A percentile compares a stretch with the other conserved stretches of the same genome.
Conservation (phyloP, 805 yeast species). For the Blastobotrys parvus region DNA sequence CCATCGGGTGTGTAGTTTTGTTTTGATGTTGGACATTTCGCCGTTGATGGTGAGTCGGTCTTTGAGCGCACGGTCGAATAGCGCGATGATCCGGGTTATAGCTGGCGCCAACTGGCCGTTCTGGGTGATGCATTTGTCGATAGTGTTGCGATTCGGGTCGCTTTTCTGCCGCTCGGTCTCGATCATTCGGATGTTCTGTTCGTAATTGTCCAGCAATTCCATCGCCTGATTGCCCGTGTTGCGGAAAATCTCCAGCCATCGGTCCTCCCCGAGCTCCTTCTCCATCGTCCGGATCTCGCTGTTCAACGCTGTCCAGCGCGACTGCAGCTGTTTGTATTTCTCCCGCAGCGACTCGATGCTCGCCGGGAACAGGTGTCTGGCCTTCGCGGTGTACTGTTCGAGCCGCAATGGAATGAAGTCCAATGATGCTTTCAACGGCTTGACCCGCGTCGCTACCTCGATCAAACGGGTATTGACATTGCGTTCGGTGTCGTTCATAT, state of each 20-base stretch:
- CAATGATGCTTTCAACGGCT: constrained; percentile 19
- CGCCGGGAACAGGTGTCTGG: constrained; percentile 14
- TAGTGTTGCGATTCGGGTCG: background rate
- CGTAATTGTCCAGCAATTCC: constrained; percentile 12
- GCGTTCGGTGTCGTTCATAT: constrained; percentile 12
- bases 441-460: constrained; percentile 13
- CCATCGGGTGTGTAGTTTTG: constrained; percentile 14
- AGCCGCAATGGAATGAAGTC: constrained; percentile 18
- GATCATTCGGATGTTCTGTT: constrained; percentile 10
- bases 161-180: constrained; percentile 2
- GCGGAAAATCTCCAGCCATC: constrained; percentile 17
- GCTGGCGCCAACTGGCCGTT: constrained; percentile 13
- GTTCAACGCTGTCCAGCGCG: constrained; percentile 4
- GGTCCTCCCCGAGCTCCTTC: constrained; percentile 16
- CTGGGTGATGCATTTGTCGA: constrained; percentile 11
- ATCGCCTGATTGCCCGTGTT: constrained; percentile 11
- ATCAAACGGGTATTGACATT: constrained; percentile 12
- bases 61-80: constrained; percentile 15
- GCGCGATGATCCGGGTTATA: constrained; percentile 9
- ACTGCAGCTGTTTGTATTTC: constrained; percentile 14
- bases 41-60: constrained; percentile 10
- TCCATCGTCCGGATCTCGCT: constrained; percentile 13
- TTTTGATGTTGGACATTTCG: constrained; percentile 10
- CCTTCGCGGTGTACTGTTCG: constrained; percentile 14
- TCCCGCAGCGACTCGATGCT: constrained; percentile 12